phyloP scores from a whole-genome alignment of 495 filamentous ascomycete species.

The Aspergillus avenaceus region DNA sequence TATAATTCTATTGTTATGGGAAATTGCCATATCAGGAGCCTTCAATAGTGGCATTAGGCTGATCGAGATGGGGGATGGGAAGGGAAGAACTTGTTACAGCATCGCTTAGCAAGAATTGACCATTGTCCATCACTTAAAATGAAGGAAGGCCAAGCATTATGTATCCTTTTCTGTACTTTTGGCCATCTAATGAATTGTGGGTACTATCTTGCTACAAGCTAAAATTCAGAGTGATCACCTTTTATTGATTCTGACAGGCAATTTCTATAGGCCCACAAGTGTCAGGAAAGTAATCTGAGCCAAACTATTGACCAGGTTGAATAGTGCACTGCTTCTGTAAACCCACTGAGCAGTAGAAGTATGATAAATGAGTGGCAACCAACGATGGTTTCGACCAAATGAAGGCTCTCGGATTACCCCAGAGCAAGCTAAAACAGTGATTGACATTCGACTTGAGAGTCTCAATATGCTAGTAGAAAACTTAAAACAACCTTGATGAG shows the following conservation, averaged over 20 bases:
- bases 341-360: conserved; percentile 15
- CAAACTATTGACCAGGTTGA: no score
- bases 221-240: background rate
- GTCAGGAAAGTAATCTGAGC: no score
- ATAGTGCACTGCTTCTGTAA: conserved; percentile 18
- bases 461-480: background rate
- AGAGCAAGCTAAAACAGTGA: conserved; percentile 14
- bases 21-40: no score
- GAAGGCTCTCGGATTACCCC: conserved; percentile 17
- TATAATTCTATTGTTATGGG: conserved; percentile 18
- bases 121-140: no score
- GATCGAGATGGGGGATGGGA: background rate
- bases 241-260: background rate
- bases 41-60: no score
- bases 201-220: background rate
- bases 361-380: conserved; percentile 15
- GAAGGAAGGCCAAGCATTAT: conserved; percentile 1
- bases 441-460: conserved; percentile 7
- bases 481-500: background rate
- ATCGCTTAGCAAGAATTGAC: no score
- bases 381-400: conserved; percentile 11
- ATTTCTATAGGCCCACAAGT: conserved; percentile 2
- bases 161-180: conserved; percentile 14
- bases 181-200: conserved; percentile 7
- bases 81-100: no score